phyloP scores from a whole-genome alignment of 176 grass and related monocot species.

The Urochloa ruziziensis region DNA sequence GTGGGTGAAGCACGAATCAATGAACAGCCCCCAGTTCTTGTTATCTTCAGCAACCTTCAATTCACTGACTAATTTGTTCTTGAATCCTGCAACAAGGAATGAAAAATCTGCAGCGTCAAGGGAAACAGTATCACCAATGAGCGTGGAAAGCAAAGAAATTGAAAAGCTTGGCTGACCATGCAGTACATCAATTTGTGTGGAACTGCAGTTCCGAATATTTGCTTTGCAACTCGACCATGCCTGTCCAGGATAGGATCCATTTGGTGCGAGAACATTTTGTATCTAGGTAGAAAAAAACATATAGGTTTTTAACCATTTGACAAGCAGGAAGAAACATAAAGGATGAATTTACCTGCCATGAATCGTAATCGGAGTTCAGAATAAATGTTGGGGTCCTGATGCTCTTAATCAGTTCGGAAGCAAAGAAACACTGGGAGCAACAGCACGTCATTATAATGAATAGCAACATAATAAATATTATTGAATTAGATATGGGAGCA shows the following conservation, averaged over 20 bases:
- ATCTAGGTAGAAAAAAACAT: slow-evolving; percentile 10
- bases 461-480: neutral
- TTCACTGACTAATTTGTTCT: slow-evolving; percentile 35
- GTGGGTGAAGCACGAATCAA: slow-evolving; percentile 76
- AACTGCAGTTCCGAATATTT: slow-evolving; percentile 45
- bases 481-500: neutral
- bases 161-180: slow-evolving; percentile 31
- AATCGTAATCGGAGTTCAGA: slow-evolving; percentile 65
- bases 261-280: slow-evolving; percentile 36
- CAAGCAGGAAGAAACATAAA: neutral
- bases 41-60: slow-evolving; percentile 37
- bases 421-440: slow-evolving; percentile 60
- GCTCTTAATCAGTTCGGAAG: slow-evolving; percentile 55
- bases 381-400: slow-evolving; percentile 56
- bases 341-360: slow-evolving; percentile 55
- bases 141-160: neutral
- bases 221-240: slow-evolving; percentile 45
- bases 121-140: neutral
- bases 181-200: slow-evolving; percentile 43
- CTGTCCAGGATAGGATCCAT: slow-evolving; percentile 25
- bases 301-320: neutral
- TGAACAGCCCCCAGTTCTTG: slow-evolving; percentile 51
- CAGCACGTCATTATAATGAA: neutral
- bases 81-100: slow-evolving; percentile 39
- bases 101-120: neutral